Conservation (phyloP, 768 basidiomycete genomes). For the Collybiopsis luxurians region DNA sequence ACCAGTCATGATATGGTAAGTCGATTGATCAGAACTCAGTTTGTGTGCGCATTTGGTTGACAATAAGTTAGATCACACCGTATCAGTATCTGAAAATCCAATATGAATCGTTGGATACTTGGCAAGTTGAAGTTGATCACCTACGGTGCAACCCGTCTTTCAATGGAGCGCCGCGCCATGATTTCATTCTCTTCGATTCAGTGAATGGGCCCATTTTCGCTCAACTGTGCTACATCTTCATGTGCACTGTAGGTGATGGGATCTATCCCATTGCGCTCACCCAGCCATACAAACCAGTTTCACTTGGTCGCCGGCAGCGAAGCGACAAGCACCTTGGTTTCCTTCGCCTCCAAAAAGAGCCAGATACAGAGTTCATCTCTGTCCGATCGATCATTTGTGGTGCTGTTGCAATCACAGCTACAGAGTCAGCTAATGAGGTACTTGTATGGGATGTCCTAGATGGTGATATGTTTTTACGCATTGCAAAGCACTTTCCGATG, state of each 20-base stretch:
- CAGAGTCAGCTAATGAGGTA: slow-evolving; percentile 4
- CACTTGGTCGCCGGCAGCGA: neutral
- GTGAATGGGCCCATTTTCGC: slow-evolving; percentile 11
- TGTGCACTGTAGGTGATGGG: neutral
- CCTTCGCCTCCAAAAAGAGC: slow-evolving; percentile 6
- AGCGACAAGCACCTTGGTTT: neutral
- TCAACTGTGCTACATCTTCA: slow-evolving; percentile 16
- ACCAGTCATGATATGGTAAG: neutral
- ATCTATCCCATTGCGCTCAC: neutral
- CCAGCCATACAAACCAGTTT: neutral
- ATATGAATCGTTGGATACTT: slow-evolving; percentile 13
- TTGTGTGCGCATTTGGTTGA: neutral
- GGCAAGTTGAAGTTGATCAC: slow-evolving; percentile 11
- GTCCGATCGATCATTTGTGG: slow-evolving; percentile 18
- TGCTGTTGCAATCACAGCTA: slow-evolving; percentile 7
- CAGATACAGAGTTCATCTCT: slow-evolving; percentile 11
- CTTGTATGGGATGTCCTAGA: slow-evolving; percentile 17
- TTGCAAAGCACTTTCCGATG: neutral
- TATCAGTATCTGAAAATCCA: slow-evolving; percentile 11
- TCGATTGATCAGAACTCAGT: neutral
- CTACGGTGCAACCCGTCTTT: slow-evolving; percentile 15
- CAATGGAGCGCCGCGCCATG: neutral
- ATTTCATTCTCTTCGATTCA: slow-evolving; percentile 15
- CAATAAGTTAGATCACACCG: slow-evolving; percentile 10
- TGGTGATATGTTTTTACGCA: slow-evolving; percentile 14